Conservation (phyloP, 208 protist genomes). For the Trypanosoma congolense region DNA sequence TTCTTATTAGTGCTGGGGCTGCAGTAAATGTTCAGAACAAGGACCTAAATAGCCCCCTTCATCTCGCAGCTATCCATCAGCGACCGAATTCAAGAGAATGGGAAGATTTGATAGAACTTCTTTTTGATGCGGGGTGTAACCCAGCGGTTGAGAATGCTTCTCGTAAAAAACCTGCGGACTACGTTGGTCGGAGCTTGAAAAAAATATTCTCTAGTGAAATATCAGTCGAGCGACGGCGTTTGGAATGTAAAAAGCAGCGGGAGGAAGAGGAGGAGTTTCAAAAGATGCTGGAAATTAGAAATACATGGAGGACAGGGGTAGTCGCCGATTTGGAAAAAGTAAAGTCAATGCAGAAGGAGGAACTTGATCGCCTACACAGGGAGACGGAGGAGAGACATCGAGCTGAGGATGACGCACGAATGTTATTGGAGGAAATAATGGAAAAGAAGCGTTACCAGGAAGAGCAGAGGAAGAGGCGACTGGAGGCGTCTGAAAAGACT, state of each 20-base stretch:
- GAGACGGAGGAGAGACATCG: conserved; percentile 67
- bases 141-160: conserved; percentile 71
- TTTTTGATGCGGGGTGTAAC: conserved; percentile 73
- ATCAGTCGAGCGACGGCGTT: conserved; percentile 37
- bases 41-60: conserved; percentile 78
- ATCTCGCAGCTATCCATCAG: conserved; percentile 70
- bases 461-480: conserved; percentile 60
- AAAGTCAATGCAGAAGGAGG: conserved; percentile 28
- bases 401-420: conserved; percentile 69
- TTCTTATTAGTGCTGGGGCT: conserved; percentile 67
- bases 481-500: conserved; percentile 58
- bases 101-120: conserved; percentile 70
- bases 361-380: conserved; percentile 60
- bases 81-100: conserved; percentile 79
- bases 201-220: conserved; percentile 74
- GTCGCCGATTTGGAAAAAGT: conserved; percentile 20
- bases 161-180: conserved; percentile 74
- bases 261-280: conserved; percentile 42
- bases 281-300: conserved; percentile 29
- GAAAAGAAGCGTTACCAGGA: conserved; percentile 63
- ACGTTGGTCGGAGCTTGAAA: conserved; percentile 71
- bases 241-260: conserved; percentile 26
- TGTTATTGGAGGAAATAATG: conserved; percentile 60
- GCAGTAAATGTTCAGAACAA: conserved; percentile 59
- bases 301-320: conserved; percentile 27